Percentiles rank a stretch among this genome's conserved stretches.
phyloP scores from a whole-genome alignment of 345 rosid species.

The Murraya koenigii region DNA sequence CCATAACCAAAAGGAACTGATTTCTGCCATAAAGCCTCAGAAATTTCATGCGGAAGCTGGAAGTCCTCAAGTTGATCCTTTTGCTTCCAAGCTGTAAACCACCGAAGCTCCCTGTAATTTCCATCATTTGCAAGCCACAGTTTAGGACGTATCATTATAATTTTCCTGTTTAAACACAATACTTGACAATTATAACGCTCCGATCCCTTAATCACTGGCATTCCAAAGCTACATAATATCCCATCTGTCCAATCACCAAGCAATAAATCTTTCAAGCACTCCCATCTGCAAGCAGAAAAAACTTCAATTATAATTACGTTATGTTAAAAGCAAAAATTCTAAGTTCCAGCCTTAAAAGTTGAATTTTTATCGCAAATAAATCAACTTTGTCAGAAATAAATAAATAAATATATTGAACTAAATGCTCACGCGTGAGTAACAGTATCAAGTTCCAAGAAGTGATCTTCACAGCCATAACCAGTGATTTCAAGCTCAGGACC shows the following conservation, averaged over 20 bases:
- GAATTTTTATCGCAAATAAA: no score
- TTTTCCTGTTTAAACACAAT: constrained; percentile 71
- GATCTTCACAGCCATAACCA: constrained; percentile 99
- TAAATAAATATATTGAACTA: background rate
- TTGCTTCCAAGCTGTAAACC: constrained; percentile 93
- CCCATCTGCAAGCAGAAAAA: constrained; percentile 60
- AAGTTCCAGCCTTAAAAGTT: background rate
- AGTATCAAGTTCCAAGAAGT: constrained; percentile 92
- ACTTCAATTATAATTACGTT: background rate
- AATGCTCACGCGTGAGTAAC: constrained; percentile 62
- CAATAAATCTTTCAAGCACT: constrained; percentile 81
- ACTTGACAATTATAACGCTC: constrained; percentile 96
- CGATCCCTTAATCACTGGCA: constrained; percentile 86
- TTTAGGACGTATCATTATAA: constrained; percentile 88
- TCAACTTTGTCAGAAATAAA: background rate
- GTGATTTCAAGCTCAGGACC: constrained; percentile 98
- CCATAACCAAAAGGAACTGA: constrained; percentile 90
- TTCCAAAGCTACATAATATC: constrained; percentile 88
- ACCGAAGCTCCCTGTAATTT: constrained; percentile 80
- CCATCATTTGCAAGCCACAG: constrained; percentile 96
- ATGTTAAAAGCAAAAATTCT: background rate
- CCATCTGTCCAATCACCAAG: constrained; percentile 86
- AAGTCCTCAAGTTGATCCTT: constrained; percentile 68
- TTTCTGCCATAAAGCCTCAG: constrained; percentile 72
- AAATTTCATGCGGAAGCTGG: constrained; percentile 67